Percentiles rank a stretch among this genome's conserved stretches.
Conservation (phyloP, 2,329 filamentous ascomycete genomes). For the Aureobasidium sp. region DNA sequence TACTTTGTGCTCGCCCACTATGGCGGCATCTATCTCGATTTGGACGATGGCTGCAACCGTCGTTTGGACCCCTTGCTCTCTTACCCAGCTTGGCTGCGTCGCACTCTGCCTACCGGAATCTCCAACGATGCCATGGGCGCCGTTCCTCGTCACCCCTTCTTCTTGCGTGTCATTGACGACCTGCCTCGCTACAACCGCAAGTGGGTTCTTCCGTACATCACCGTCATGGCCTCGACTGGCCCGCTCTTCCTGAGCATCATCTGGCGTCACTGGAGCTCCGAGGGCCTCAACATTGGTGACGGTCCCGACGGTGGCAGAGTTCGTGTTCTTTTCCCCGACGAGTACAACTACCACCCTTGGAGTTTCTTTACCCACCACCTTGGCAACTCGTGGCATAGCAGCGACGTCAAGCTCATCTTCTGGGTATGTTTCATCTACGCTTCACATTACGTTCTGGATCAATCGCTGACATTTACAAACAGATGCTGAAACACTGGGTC, state of each 20-base stretch:
- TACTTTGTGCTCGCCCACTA: slow-evolving; percentile 74
- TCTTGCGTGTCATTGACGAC: slow-evolving; percentile 60
- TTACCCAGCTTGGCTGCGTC: slow-evolving; percentile 64
- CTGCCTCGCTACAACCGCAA: slow-evolving; percentile 61
- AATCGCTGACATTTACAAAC: slow-evolving; percentile 19
- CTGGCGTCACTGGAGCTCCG: slow-evolving; percentile 65
- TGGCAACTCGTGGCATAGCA: slow-evolving; percentile 60
- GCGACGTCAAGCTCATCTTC: slow-evolving; percentile 58
- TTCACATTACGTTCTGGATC: background rate
- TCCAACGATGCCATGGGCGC: slow-evolving; percentile 76
- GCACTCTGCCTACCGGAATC: slow-evolving; percentile 69
- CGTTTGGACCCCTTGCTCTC: slow-evolving; percentile 61
- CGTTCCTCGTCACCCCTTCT: slow-evolving; percentile 66
- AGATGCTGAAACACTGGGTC: slow-evolving; percentile 47
- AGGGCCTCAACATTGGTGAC: slow-evolving; percentile 38
- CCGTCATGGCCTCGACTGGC: slow-evolving; percentile 72
- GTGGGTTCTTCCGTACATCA: slow-evolving; percentile 67
- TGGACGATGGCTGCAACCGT: slow-evolving; percentile 65
- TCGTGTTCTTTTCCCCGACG: slow-evolving; percentile 61
- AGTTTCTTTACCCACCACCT: slow-evolving; percentile 64
- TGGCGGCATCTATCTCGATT: slow-evolving; percentile 74
- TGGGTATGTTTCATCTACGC: slow-evolving; percentile 41
- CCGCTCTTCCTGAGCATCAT: slow-evolving; percentile 69
- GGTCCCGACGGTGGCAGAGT: slow-evolving; percentile 45
- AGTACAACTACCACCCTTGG: slow-evolving; percentile 62